Base-by-base conservation (phyloP, 1,139 yeast genomes). In the Scheffersomyces stambukii region DNA sequence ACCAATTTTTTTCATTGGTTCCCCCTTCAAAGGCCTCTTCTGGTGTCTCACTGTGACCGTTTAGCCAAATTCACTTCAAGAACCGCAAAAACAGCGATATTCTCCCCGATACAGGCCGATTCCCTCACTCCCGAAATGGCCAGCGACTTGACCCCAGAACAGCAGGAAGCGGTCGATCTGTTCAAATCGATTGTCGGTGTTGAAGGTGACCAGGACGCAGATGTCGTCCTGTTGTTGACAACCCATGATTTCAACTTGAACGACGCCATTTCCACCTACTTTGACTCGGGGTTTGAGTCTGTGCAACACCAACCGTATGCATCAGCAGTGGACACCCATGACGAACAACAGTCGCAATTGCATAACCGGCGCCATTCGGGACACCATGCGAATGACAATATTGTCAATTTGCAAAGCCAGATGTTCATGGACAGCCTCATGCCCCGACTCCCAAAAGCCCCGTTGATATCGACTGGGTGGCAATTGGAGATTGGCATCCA, bases 191-290 rank as follows among this genome's bases (percentile, higher is more conserved):
- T 75, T 23, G 60, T 77, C 0, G 70, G 70, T 3, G 48, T 55
- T 27, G 64, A 31, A 3, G 27, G 23, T 14, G 60, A 53, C 2
- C 60, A 60, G 19, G 51, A 53, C 16, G 59, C 54, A 3, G 60
- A 61, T 21, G 60, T 67, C 1, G 35, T 55, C 2, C 48, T 56
- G 18, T 48, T 75, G 15, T 50, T 75, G 26, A 48, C 59, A 1
- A 54, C 62, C 20, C 60, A 71, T 39, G 61, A 66, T 33, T 68
- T 67, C 65, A 59, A 74, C 42, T 50, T 75, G 34, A 75, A 75
- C 39, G 58, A 58, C 31, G 71, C 80, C 9, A 55, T 73, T 16
- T 63, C 70, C 8, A 54, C 66, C 29, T 75, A 58, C 43, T 73
- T 75, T 40, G 81, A 75, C 38, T 54, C 63, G 10, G 75, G 77